These are phyloP conservation scores for Aspergillus sparsus DNA, from an alignment of 495 filamentous ascomycete genomes.

Conservation along the genomic window DNA sequence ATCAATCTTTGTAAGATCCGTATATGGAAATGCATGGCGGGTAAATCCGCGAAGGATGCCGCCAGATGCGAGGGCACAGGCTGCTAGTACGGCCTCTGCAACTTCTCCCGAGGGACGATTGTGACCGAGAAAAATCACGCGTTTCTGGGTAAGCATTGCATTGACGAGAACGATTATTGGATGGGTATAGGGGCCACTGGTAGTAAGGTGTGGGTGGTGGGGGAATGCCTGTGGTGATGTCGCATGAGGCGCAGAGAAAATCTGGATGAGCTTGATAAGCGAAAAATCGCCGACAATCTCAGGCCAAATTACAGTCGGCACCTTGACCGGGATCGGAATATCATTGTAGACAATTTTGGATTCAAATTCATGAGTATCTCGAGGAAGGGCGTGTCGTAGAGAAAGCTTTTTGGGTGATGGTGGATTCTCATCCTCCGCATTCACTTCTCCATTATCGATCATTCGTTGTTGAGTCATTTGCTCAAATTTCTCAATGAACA, in stretches of 20 bases:
- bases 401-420: conserved; percentile 52
- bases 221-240: conserved; percentile 83
- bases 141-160: conserved; percentile 87
- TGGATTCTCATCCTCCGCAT: conserved; percentile 29
- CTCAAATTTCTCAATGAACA: conserved; percentile 98
- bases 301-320: conserved; percentile 87
- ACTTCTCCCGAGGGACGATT: conserved; percentile 92
- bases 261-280: conserved; percentile 93
- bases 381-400: conserved; percentile 63
- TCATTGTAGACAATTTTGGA: conserved; percentile 91
- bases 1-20: conserved; percentile 96
- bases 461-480: conserved; percentile 78
- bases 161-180: conserved; percentile 58
- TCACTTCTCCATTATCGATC: conserved; percentile 45
- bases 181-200: conserved; percentile 69
- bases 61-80: conserved; percentile 91
- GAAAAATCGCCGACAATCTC: conserved; percentile 98
- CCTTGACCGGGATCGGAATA: conserved; percentile 93
- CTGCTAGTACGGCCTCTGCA: conserved; percentile 90
- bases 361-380: conserved; percentile 97
- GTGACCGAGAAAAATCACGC: conserved; percentile 93
- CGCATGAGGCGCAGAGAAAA: conserved; percentile 78
- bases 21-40: conserved; percentile 97
- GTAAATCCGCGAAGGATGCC: conserved; percentile 93
- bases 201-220: conserved; percentile 89